Percentiles rank a stretch among this genome's conserved stretches.
These are phyloP conservation scores for Leccinum proximum DNA, from an alignment of 1,284 basidiomycete species.

Conservation along the genomic window DNA sequence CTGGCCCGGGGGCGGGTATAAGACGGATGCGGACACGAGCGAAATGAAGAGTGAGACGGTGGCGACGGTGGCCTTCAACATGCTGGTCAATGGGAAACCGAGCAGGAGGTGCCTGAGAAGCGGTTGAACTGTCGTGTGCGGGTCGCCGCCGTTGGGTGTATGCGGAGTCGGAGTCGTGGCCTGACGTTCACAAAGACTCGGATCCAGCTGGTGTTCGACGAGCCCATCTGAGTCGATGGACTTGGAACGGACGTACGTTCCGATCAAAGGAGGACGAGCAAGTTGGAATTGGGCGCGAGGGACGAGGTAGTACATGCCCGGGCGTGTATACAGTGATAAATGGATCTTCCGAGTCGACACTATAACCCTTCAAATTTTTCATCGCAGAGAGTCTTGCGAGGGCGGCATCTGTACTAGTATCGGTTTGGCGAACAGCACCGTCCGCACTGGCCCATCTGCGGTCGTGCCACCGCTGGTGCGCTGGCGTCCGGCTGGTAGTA, in stretches of 20 bases:
- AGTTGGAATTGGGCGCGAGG: conserved; percentile 62
- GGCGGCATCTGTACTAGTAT: conserved; percentile 59
- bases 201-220: conserved; percentile 66
- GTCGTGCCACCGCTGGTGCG: conserved; percentile 5
- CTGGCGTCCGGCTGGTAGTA: conserved; percentile 14
- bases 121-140: background rate
- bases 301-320: conserved; percentile 42
- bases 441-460: conserved; percentile 34
- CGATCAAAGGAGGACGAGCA: conserved; percentile 78
- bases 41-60: conserved; percentile 4
- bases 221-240: conserved; percentile 69
- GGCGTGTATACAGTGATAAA: conserved; percentile 41
- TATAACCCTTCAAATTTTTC: conserved; percentile 56
- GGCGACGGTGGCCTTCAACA: background rate
- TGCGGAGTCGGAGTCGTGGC: background rate
- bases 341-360: conserved; percentile 52
- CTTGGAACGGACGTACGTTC: conserved; percentile 85
- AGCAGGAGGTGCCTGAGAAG: background rate
- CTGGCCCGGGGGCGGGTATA: background rate
- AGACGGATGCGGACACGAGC: conserved; percentile 1
- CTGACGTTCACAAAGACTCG: conserved; percentile 19
- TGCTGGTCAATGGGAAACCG: background rate
- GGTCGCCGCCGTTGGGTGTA: too few relatives aligned
- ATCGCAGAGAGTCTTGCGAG: conserved; percentile 80
- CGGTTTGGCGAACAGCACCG: conserved; percentile 66